Conservation (phyloP, 108 stramenopile genomes). For the Skeletonema menzelii region DNA sequence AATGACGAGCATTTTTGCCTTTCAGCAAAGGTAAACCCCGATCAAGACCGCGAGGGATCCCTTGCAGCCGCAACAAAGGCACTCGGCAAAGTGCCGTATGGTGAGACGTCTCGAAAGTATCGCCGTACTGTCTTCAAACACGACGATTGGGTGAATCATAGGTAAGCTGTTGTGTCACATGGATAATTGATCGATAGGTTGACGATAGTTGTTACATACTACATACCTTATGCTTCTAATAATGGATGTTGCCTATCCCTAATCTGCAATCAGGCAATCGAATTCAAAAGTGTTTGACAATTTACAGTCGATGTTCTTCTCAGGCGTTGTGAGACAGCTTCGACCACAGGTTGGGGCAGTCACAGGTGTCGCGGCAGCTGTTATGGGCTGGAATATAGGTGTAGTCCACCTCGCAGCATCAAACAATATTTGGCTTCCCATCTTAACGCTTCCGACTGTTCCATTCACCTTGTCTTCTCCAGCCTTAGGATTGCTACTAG, state of each 20-base stretch:
- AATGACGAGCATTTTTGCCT: background rate
- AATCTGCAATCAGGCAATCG: constrained; percentile 16
- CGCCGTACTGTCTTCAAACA: constrained; percentile 48
- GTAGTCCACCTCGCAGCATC: constrained; percentile 11
- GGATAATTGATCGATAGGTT: too few relatives aligned
- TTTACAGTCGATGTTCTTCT: constrained; percentile 45
- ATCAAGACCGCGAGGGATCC: constrained; percentile 26
- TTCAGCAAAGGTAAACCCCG: background rate
- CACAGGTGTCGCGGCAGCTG: constrained; percentile 29
- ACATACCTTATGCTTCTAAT: too few relatives aligned
- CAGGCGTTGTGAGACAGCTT: constrained; percentile 58
- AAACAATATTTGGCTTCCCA: constrained; percentile 20
- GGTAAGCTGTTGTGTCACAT: too few relatives aligned
- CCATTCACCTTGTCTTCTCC: constrained; percentile 66
- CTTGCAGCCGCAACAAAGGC: constrained; percentile 34
- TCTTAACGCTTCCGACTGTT: constrained; percentile 49
- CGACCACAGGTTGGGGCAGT: constrained; percentile 42
- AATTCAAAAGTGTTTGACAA: constrained; percentile 39
- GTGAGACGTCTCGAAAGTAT: constrained; percentile 45
- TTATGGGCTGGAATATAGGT: constrained; percentile 43
- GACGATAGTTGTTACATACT: too few relatives aligned
- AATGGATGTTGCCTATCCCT: too few relatives aligned
- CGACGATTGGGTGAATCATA: constrained; percentile 47
- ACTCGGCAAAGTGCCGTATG: constrained; percentile 48
- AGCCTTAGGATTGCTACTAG: constrained; percentile 65